Conservation (phyloP, 495 filamentous ascomycete species). For the Neurospora sp. region DNA sequence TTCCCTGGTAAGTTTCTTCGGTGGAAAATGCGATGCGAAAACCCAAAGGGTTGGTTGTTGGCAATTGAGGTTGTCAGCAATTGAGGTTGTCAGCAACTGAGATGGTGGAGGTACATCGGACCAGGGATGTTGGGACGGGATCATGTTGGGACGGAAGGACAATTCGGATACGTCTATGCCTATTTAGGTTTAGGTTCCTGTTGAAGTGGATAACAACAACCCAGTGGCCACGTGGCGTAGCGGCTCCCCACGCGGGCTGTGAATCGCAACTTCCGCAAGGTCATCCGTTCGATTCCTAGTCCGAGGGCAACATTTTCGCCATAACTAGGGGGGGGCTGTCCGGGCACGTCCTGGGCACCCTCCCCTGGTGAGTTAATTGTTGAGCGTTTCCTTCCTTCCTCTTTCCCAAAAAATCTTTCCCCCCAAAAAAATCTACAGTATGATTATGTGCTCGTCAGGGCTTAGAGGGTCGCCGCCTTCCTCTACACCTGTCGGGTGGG, state of each 20-base stretch:
- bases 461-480: neutral
- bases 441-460: neutral
- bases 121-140: neutral
- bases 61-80: neutral
- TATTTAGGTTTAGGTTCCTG: neutral
- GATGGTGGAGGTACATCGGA: neutral
- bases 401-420: neutral
- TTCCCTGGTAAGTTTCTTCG: neutral
- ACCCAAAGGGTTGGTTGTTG: neutral
- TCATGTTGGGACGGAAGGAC: neutral
- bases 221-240: neutral
- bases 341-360: neutral
- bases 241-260: neutral
- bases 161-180: neutral
- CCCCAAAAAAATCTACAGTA: neutral
- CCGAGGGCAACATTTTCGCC: neutral
- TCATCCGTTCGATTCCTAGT: neutral
- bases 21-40: neutral
- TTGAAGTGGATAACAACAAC: neutral
- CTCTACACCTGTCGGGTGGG: neutral
- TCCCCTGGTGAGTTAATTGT: neutral
- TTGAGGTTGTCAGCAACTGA: neutral
- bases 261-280: neutral
- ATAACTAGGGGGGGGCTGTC: neutral
- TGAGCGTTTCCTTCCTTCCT: neutral